Percentiles rank a stretch among this genome's conserved stretches.
Conservation (phyloP, 176 grass and related monocot species). For the Elymus sibiricus region DNA sequence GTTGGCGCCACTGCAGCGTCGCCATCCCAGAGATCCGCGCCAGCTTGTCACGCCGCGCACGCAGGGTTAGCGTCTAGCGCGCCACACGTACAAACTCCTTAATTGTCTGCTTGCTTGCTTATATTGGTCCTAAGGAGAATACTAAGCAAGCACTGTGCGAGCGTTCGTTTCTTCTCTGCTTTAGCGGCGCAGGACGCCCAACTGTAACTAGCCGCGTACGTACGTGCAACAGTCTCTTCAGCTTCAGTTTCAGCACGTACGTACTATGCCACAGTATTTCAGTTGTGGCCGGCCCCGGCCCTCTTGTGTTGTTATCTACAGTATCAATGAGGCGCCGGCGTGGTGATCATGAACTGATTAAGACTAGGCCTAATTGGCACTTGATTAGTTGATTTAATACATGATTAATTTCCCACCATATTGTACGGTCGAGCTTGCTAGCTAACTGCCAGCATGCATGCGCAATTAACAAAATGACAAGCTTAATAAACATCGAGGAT, state of each 20-base stretch:
- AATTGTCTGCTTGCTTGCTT: not conserved
- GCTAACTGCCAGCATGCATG: too few relatives aligned
- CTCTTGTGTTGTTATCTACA: not conserved
- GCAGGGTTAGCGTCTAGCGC: not conserved
- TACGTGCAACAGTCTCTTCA: not conserved
- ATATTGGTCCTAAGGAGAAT: not conserved
- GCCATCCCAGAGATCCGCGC: slow-evolving; percentile 25
- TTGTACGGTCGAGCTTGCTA: too few relatives aligned
- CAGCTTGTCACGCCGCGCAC: not conserved
- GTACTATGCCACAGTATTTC: too few relatives aligned
- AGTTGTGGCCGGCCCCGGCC: too few relatives aligned
- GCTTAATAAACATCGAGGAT: too few relatives aligned
- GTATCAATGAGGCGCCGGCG: not conserved
- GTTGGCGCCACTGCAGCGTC: slow-evolving; percentile 28
- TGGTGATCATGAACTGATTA: not conserved
- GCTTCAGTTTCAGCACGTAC: too few relatives aligned
- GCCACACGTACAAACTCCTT: not conserved
- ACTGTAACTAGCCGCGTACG: not conserved
- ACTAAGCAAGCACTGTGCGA: not conserved
- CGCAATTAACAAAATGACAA: too few relatives aligned
- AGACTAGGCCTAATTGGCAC: not conserved
- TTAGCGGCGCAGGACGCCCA: not conserved
- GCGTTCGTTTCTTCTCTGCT: not conserved
- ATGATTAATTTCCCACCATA: too few relatives aligned
- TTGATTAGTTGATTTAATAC: not conserved